Percentiles rank a stretch among this genome's conserved stretches.
phyloP scores from a whole-genome alignment of 108 stramenopile genomes.

The Nannochloropsis salina region DNA sequence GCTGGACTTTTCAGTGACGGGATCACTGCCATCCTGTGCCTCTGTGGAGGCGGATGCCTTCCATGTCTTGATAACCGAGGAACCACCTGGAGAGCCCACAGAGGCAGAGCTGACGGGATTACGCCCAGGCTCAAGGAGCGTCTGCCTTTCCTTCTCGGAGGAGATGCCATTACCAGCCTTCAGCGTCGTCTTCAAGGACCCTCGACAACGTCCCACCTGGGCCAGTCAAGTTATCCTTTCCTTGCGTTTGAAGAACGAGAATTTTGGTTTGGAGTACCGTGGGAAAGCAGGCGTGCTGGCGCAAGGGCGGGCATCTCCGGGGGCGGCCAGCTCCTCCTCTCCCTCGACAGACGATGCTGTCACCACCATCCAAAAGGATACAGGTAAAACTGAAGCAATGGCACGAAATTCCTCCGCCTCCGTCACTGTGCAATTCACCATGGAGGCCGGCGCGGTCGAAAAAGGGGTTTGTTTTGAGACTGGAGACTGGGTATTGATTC shows the following conservation, averaged over 20 bases:
- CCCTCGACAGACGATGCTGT: not conserved
- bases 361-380: not conserved
- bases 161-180: conserved; percentile 4
- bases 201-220: not conserved
- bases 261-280: not conserved
- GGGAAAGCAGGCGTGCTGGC: not conserved
- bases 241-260: not conserved
- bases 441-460: not conserved
- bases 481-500: not conserved
- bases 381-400: not conserved
- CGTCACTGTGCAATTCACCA: not conserved
- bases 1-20: not conserved
- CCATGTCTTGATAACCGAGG: not conserved
- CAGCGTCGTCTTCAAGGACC: not conserved
- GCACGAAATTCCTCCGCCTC: not conserved
- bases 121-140: not conserved
- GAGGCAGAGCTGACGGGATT: not conserved
- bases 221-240: not conserved
- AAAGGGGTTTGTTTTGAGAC: not conserved
- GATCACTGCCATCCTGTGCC: not conserved
- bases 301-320: not conserved
- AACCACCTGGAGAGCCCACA: not conserved
- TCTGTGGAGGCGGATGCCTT: not conserved
- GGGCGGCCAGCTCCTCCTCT: not conserved
- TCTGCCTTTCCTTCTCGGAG: not conserved